These are phyloP conservation scores for Phytomonas sp. DNA, from an alignment of 208 protist species.

Conservation along the genomic window DNA sequence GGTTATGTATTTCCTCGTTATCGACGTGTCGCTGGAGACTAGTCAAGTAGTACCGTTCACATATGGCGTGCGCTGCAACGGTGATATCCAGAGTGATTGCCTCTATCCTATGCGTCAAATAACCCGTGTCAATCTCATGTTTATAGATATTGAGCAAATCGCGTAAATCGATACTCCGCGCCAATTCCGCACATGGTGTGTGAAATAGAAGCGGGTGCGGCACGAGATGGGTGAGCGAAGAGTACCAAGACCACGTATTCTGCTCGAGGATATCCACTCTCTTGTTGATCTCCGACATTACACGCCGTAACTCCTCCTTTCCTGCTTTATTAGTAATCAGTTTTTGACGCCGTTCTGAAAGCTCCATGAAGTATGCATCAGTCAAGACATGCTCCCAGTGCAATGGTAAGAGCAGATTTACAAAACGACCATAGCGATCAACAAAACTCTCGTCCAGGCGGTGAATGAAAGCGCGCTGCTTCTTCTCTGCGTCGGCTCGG, in stretches of 20 bases:
- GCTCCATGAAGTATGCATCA: constrained; percentile 29
- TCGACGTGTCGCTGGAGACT: constrained; percentile 38
- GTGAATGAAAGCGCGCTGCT: constrained; percentile 26
- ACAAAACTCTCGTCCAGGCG: constrained; percentile 30
- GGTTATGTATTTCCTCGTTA: constrained; percentile 33
- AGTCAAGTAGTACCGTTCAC: constrained; percentile 29
- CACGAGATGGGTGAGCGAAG: constrained; percentile 15
- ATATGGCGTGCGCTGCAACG: constrained; percentile 27
- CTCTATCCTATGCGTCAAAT: constrained; percentile 7
- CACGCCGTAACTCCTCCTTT: constrained; percentile 11
- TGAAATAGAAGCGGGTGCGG: constrained; percentile 17
- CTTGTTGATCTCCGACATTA: constrained; percentile 14
- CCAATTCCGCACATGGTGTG: constrained; percentile 17
- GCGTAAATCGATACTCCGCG: constrained; percentile 17
- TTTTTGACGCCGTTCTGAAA: constrained; percentile 19
- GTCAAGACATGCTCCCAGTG: constrained; percentile 44
- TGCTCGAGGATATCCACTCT: constrained; percentile 27
- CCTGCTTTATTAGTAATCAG: constrained; percentile 16
- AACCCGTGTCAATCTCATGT: constrained; percentile 13
- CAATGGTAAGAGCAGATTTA: constrained; percentile 51
- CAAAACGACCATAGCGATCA: constrained; percentile 17
- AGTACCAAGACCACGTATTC: constrained; percentile 33
- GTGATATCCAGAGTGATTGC: constrained; percentile 18
- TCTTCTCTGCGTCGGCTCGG: constrained; percentile 21
- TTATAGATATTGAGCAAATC: constrained; percentile 21